phyloP scores from a whole-genome alignment of 306 rosid species.

The Cucurbita pepo region DNA sequence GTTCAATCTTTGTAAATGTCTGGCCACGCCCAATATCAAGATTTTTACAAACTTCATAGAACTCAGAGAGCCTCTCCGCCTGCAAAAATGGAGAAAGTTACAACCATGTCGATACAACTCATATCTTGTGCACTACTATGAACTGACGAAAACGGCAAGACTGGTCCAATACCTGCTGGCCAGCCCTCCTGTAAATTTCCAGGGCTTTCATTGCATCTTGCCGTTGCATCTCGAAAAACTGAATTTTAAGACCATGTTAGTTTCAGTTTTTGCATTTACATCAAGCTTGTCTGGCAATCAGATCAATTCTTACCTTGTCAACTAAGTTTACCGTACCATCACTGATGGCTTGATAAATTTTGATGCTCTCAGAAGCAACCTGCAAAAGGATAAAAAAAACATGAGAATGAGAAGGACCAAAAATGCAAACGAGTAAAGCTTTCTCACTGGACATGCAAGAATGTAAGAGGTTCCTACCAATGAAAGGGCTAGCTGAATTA shows the following conservation, averaged over 20 bases:
- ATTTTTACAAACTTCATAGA: conserved; percentile 82
- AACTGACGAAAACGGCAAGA: not conserved
- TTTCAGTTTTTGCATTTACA: conserved; percentile 12
- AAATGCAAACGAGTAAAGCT: not conserved
- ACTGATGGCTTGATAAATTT: conserved; percentile 91
- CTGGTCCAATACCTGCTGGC: conserved; percentile 60
- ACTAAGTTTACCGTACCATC: conserved; percentile 93
- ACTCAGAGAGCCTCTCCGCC: conserved; percentile 92
- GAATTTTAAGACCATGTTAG: conserved; percentile 21
- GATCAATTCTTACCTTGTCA: conserved; percentile 62
- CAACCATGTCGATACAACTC: not conserved
- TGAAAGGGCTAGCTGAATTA: conserved; percentile 76
- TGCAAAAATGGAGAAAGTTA: conserved; percentile 17
- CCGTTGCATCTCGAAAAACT: conserved; percentile 98
- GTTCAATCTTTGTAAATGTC: conserved; percentile 80
- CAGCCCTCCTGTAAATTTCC: conserved; percentile 86
- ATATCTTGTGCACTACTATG: not conserved
- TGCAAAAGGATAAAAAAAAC: conserved; percentile 13
- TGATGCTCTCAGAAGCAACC: conserved; percentile 90
- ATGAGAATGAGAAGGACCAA: conserved; percentile 13
- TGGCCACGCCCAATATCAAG: conserved; percentile 90
- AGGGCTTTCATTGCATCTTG: conserved; percentile 74
- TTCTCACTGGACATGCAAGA: not conserved
- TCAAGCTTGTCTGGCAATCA: conserved; percentile 14
- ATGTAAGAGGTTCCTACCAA: conserved; percentile 35